phyloP scores from a whole-genome alignment of 2,329 filamentous ascomycete genomes.

The Pestalotiopsis sp. region DNA sequence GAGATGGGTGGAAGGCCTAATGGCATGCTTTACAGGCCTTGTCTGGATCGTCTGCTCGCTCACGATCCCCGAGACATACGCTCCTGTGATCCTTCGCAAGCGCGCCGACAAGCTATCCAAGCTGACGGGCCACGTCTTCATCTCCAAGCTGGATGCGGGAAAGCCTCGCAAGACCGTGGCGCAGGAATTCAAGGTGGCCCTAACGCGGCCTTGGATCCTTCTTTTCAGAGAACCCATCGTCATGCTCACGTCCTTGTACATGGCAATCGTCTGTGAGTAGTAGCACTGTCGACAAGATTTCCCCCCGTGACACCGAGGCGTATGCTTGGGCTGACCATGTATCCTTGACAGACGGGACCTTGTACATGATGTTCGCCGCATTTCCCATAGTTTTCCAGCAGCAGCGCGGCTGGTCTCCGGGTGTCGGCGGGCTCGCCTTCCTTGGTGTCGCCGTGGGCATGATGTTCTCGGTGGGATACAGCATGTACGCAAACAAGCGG shows the following conservation, averaged over 20 bases:
- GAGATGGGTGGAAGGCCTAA: constrained; percentile 70
- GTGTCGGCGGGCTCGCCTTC: constrained; percentile 66
- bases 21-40: constrained; percentile 64
- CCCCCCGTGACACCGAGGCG: neutral
- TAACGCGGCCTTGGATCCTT: constrained; percentile 68
- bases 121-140: constrained; percentile 57
- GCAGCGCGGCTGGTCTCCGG: constrained; percentile 59
- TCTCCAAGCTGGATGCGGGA: constrained; percentile 51
- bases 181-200: constrained; percentile 57
- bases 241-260: constrained; percentile 64
- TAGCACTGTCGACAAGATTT: neutral
- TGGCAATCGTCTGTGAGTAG: constrained; percentile 57
- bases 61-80: constrained; percentile 64
- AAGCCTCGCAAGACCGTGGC: constrained; percentile 43
- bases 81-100: constrained; percentile 58
- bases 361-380: constrained; percentile 56
- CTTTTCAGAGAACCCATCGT: constrained; percentile 74
- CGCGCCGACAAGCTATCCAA: constrained; percentile 54
- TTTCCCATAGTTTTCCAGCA: constrained; percentile 69
- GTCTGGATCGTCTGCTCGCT: constrained; percentile 58
- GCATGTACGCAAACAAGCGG: constrained; percentile 56
- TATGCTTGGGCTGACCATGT: too few relatives aligned
- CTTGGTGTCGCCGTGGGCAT: constrained; percentile 71
- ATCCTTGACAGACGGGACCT: constrained; percentile 20
- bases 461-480: constrained; percentile 57